Evolutionary conservation across 352 stramenopile genomes (phyloP).

Genomic region (Pythium aphanidermatum): DNA sequence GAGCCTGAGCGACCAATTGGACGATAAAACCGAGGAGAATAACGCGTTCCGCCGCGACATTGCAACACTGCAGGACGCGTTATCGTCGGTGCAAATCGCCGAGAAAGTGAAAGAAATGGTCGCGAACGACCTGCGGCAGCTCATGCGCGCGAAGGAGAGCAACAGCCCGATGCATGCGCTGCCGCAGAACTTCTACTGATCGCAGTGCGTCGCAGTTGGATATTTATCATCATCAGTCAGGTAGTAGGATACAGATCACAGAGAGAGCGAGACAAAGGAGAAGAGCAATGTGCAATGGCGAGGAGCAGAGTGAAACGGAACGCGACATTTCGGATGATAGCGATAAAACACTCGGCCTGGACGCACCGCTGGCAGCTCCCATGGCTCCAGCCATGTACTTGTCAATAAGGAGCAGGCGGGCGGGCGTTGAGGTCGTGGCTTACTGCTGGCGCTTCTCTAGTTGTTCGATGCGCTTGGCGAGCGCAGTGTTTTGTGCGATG

Average conservation of each 20-base stretch:
- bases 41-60: conserved; percentile 56
- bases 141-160: conserved; percentile 20
- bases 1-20: conserved; percentile 41
- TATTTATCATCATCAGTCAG: conserved; percentile 6
- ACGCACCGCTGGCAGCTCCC: no score
- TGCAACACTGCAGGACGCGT: conserved; percentile 50
- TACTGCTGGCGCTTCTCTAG: conserved; percentile 71
- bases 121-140: conserved; percentile 41
- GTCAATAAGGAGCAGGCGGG: neutral
- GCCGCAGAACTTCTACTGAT: conserved; percentile 17
- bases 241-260: no score
- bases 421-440: neutral
- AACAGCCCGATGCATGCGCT: conserved; percentile 2
- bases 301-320: no score
- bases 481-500: conserved; percentile 55
- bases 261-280: no score
- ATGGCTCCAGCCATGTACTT: no score
- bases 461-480: conserved; percentile 68
- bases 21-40: conserved; percentile 55
- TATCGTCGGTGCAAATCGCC: conserved; percentile 54
- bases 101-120: conserved; percentile 58
- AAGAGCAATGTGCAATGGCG: no score
- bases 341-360: no score
- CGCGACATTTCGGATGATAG: no score
- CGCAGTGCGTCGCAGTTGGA: neutral